Evolutionary conservation across 2,329 filamentous ascomycete genomes (phyloP).

Genomic region (Drechslerella coelobrocha): DNA sequence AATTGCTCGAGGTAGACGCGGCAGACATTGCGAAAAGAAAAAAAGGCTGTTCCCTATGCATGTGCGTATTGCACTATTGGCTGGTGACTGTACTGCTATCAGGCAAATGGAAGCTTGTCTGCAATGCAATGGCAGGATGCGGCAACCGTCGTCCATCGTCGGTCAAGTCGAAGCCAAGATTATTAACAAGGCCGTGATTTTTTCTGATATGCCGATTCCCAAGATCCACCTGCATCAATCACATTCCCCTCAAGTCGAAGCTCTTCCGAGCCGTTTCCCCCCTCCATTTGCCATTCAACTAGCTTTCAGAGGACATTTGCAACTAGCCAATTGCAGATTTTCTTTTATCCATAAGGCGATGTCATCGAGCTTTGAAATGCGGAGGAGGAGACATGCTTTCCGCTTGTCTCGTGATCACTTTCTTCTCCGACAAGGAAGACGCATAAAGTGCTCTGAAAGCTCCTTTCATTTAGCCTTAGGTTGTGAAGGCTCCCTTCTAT

Average conservation of each 20-base stretch:
- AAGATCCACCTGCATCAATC: not conserved
- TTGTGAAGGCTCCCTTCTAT: slow-evolving; percentile 14
- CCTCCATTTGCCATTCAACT: not conserved
- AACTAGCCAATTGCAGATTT: slow-evolving; percentile 34
- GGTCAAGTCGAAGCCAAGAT: not conserved
- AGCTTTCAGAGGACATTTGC: slow-evolving; percentile 1
- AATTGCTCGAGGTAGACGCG: slow-evolving; percentile 34
- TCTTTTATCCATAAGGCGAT: slow-evolving; percentile 47
- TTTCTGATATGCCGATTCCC: not conserved
- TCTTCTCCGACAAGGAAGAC: slow-evolving; percentile 33
- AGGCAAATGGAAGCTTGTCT: slow-evolving; percentile 19
- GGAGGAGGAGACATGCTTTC: slow-evolving; percentile 27
- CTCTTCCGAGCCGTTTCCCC: not conserved
- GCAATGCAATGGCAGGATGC: slow-evolving; percentile 49
- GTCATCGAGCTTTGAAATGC: slow-evolving; percentile 35
- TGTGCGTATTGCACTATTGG: slow-evolving; percentile 3
- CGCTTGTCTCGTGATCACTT: slow-evolving; percentile 49
- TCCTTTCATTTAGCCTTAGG: slow-evolving; percentile 23
- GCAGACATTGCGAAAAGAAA: slow-evolving; percentile 51
- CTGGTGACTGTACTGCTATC: slow-evolving; percentile 4
- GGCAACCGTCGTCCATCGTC: slow-evolving; percentile 32
- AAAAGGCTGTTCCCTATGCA: slow-evolving; percentile 6
- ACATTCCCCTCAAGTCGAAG: not conserved
- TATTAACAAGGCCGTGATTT: slow-evolving; percentile 8
- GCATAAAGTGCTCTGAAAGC: slow-evolving; percentile 6